Evolutionary conservation across 2,329 filamentous ascomycete genomes (phyloP), one percentile per base, ranked within the genome.

Genomic region (Trichoderma sp.): DNA sequence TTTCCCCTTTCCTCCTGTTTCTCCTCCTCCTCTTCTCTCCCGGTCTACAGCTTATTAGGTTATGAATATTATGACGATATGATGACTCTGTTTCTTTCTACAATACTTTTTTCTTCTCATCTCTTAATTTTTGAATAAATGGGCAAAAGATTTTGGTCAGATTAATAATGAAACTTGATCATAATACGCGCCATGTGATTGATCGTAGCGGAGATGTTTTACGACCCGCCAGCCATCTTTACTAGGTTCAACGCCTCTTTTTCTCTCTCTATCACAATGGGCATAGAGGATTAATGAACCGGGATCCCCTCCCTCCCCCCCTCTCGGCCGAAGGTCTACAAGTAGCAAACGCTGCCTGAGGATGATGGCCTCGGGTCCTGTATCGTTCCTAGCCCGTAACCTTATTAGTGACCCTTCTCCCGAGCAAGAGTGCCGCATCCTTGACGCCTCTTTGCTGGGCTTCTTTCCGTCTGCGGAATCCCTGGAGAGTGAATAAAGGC

Each of bases 1-100:
- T 62, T 77, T 77, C 76, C 77, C 78, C 76, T 77, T 77, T 77
- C 74, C 75, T 79, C 77, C 77, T 77, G 75, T 78, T 18, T 76
- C 75, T 76, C 74, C 71, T 76, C 76, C 15, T 39, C 36, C 39
- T 43, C 39, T 14, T 36, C 34, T 28, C 78, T 76, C 80, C 76
- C 80, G 76, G 74, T 76, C 75, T 76, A 77, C 78, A 79, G 76
- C 79, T 77, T 80, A 62, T 70, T 53, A 64, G 30, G 21, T 57
- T 71, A 71, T 51, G 47, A 71, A 64, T 71, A 71, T 71, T 36
- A 71, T 39, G 68, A 71, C 68, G 68, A 43, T 53, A 71, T 9
- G 66, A 70, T 61, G 28, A 65, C 34, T 53, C 15, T 62, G 26
- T 24, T 34, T 61, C 24, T 53, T 14, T 36, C 8, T 64, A 32